Evolutionary conservation across 2,329 filamentous ascomycete species (phyloP), one percentile per base, ranked within the genome.

Genomic region (Madurella fahalii): DNA sequence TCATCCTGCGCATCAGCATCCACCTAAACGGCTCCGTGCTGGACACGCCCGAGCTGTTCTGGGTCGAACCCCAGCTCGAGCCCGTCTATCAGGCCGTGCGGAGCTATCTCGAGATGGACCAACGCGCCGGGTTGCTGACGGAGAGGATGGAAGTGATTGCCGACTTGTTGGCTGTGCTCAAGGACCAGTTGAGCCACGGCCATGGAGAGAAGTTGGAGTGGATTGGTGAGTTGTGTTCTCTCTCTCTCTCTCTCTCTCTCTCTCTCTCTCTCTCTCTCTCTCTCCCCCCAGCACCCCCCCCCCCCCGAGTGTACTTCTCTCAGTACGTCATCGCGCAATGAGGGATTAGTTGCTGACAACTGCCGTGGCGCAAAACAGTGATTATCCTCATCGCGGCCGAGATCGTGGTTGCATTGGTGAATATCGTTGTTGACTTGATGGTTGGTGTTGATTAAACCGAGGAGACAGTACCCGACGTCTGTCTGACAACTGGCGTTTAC

Each of bases 91-190:
- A 95, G 70, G 94, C 94, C 52, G 94, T 97, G 42, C 81, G 94
- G 54, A 94, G 87, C 68, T 99, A 99, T 70, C 78, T 99, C 17
- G 94, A 99, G 75, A 97, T 99, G 89, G 94, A 97, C 71, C 94
- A 97, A 76, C 80, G 94, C 53, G 93, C 97, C 12, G 84, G 85
- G 20, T 77, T 99, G 40, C 74, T 99, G 67, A 97, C 90, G 11
- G 93, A 97, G 70, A 79, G 94, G 52, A 74, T 99, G 62, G 87
- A 92, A 60, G 94, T 99, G 51, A 96, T 97, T 76, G 90, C 89
- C 18, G 94, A 97, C 74, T 72, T 97, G 68, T 74, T 99, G 58
- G 90, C 92, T 3, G 93, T 97, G 56, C 74, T 99, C 50, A 96
- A 97, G 72, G 94, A 96, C 71, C 92, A 97, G 74, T 75, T 97